Conservation (phyloP, 23 red algal genomes). For the Cyanidium caldarium region DNA sequence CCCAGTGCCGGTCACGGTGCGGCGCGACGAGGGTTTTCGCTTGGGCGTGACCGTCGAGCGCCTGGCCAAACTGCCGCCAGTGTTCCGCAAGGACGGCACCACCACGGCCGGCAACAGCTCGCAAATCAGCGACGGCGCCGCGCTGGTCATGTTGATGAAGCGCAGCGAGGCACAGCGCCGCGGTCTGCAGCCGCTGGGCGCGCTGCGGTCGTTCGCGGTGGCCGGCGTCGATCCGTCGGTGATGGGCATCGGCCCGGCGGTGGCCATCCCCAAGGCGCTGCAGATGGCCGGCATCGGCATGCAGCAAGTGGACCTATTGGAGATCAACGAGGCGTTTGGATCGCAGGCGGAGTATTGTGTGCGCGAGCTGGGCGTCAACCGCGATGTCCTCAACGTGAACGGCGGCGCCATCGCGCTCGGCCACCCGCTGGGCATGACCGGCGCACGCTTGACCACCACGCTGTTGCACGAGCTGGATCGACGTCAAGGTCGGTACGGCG, state of each 20-base stretch:
- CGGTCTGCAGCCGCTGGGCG: conserved; percentile 40
- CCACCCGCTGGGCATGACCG: conserved; percentile 96
- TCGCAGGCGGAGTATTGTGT: conserved; percentile 85
- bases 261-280: conserved; percentile 64
- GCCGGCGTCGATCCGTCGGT: conserved; percentile 73
- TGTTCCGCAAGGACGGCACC: conserved; percentile 69
- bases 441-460: conserved; percentile 61
- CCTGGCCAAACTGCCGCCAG: conserved; percentile 62
- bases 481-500: conserved; percentile 51
- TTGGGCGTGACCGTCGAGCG: conserved; percentile 48
- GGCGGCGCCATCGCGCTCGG: conserved; percentile 95
- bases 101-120: conserved; percentile 96
- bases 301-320: conserved; percentile 69
- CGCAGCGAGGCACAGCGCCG: conserved; percentile 68
- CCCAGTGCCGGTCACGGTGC: conserved; percentile 36
- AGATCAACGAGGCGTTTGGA: conserved; percentile 98
- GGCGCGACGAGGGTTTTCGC: conserved; percentile 75
- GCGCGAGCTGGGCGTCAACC: conserved; percentile 55
- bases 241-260: conserved; percentile 94
- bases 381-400: conserved; percentile 90
- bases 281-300: conserved; percentile 43
- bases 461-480: conserved; percentile 72
- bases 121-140: conserved; percentile 95
- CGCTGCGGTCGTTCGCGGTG: conserved; percentile 64
- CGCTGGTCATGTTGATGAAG: conserved; percentile 79